phyloP scores from a whole-genome alignment of 1,284 basidiomycete genomes.

The Ganoderma boninense region DNA sequence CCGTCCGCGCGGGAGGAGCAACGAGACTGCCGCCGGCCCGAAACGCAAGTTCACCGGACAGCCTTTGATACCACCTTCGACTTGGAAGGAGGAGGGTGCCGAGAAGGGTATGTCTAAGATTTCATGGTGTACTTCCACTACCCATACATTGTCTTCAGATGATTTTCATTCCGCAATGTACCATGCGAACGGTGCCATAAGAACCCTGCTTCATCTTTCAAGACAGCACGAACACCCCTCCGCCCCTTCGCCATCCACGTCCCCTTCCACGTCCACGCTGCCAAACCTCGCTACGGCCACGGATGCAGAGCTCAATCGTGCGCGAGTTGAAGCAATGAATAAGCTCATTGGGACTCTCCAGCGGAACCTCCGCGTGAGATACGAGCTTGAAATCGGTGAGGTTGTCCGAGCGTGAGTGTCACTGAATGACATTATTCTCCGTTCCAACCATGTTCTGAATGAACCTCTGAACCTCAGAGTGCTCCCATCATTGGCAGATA shows the following conservation, averaged over 20 bases:
- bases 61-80: conserved; percentile 24
- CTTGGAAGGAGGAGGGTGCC: conserved; percentile 34
- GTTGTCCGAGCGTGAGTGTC: conserved; percentile 73
- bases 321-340: conserved; percentile 70
- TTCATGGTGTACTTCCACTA: neutral
- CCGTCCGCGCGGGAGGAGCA: conserved; percentile 46
- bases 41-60: conserved; percentile 51
- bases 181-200: conserved; percentile 64
- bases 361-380: conserved; percentile 78
- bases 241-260: conserved; percentile 51
- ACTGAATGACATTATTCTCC: conserved; percentile 47
- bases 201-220: conserved; percentile 51
- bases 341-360: conserved; percentile 78
- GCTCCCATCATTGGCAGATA: conserved; percentile 81
- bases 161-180: conserved; percentile 76
- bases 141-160: conserved; percentile 47
- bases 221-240: conserved; percentile 24
- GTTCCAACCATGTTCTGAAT: neutral
- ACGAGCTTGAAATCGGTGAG: conserved; percentile 77
- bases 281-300: conserved; percentile 43
- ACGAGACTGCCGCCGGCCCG: conserved; percentile 27
- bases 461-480: conserved; percentile 55
- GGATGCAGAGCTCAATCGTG: conserved; percentile 59
- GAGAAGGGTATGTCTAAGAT: conserved; percentile 38
- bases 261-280: conserved; percentile 50